Conservation (phyloP, 306 rosid genomes). For the Sicyos edulis region DNA sequence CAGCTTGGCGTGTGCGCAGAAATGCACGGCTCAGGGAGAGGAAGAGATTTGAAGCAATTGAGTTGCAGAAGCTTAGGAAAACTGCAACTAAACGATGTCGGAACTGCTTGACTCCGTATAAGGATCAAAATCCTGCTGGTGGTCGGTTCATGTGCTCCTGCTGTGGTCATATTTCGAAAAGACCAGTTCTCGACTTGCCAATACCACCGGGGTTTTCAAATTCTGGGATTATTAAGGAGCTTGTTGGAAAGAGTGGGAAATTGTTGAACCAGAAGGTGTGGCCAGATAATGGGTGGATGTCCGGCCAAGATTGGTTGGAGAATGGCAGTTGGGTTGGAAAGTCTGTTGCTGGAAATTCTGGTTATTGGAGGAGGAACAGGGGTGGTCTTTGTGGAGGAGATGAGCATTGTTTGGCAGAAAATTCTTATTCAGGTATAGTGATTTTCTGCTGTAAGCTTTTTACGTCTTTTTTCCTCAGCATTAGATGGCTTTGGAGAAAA, state of each 20-base stretch:
- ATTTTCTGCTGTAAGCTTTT: slow-evolving; percentile 70
- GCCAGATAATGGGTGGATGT: slow-evolving; percentile 92
- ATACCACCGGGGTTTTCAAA: slow-evolving; percentile 59
- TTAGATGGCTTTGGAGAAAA: slow-evolving; percentile 95
- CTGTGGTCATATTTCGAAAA: slow-evolving; percentile 89
- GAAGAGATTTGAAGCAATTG: slow-evolving; percentile 83
- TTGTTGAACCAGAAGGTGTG: slow-evolving; percentile 75
- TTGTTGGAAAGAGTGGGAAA: slow-evolving; percentile 86
- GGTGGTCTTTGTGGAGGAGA: slow-evolving; percentile 60
- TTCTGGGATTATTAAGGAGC: slow-evolving; percentile 63
- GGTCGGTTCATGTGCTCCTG: slow-evolving; percentile 94
- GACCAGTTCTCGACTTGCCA: slow-evolving; percentile 92
- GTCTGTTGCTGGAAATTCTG: slow-evolving; percentile 50
- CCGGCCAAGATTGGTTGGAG: slow-evolving; percentile 90
- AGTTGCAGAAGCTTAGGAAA: slow-evolving; percentile 82
- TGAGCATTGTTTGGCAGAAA: slow-evolving; percentile 78
- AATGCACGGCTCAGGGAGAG: slow-evolving; percentile 80
- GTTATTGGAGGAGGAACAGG: slow-evolving; percentile 61
- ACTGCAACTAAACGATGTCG: slow-evolving; percentile 86
- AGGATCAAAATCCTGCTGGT: slow-evolving; percentile 98
- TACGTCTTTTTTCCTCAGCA: slow-evolving; percentile 65
- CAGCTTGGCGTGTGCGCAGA: slow-evolving; percentile 84
- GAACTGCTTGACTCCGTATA: slow-evolving; percentile 80
- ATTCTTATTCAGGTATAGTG: slow-evolving; percentile 66
- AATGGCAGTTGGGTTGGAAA: slow-evolving; percentile 72